Base-by-base conservation (phyloP, 1,284 basidiomycete species). In the Hortiboletus rubellus region DNA sequence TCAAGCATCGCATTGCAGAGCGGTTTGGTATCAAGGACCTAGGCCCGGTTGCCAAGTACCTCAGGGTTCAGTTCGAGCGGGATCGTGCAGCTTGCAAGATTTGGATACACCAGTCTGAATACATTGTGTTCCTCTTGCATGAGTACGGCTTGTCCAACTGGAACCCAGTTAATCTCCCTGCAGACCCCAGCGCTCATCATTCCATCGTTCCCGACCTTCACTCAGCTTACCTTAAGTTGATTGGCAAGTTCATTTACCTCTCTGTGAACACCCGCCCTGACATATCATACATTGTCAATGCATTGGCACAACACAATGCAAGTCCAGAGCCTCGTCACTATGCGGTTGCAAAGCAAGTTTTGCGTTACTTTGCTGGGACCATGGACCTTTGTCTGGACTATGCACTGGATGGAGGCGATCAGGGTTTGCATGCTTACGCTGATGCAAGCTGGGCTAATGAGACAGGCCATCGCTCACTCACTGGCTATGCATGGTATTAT, bases 161-260 rank as follows among this genome's bases (percentile, higher is more conserved):
- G 9, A 44, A 18, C 27, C 47, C 54, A 15, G 37, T 50, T 1
- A 17, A 2, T 5, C 36, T 55, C 1, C 47, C 37, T 1, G 36
- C 47, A 1, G 42, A 50, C 22, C 42, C 51, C 4, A 12, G 15
- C 15, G 8, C 1, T 1, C 8, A 8, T 2, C 14, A 30, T 10
- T 18, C 44, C 0, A 15, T 22, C 0, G 7, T 49, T n/a, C 11
- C 37, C 1, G 4, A 51, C 17, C 10, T 55, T 1, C 24, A 3
- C 1, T 14, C 36, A 1, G 8, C 48, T 0, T 55, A 55, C 15
- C 6, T 51, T 1, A 55, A 55, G 3, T 10, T 55, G 1, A 8
- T 55, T 7, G 43, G 54, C 0, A 42, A 55, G 5, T 37, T 55
- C 9, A 55, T 55, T 5, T 55, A 55, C 7, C 31, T 55, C 2